A percentile compares a stretch with the other conserved stretches of the same genome.
Evolutionary conservation across 2,329 filamentous ascomycete genomes (phyloP).

Genomic region (Stromatinia cepivora): DNA sequence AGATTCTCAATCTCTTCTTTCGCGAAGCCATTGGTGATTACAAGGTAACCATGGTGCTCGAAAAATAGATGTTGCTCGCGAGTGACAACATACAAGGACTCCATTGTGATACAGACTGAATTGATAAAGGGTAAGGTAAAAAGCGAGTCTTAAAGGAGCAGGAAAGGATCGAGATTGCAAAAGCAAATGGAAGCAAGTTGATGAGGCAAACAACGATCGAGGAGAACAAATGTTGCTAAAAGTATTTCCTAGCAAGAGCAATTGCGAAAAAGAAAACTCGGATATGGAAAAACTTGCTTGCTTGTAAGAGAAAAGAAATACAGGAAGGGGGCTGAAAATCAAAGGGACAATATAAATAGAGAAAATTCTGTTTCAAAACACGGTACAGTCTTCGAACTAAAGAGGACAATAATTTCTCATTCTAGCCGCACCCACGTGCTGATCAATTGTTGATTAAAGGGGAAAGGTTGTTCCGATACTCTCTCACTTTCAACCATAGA

Average conservation of each 20-base stretch:
- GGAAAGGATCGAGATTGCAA: not conserved
- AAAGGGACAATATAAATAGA: not conserved
- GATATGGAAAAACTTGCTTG: not conserved
- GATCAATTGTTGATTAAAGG: not conserved
- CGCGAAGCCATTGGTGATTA: conserved; percentile 36
- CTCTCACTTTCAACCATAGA: not conserved
- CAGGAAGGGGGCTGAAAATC: not conserved
- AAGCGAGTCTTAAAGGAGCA: not conserved
- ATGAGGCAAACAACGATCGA: not conserved
- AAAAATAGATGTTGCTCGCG: conserved; percentile 29
- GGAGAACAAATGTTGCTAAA: not conserved
- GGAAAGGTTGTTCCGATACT: not conserved
- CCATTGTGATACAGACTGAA: not conserved
- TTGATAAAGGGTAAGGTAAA: not conserved
- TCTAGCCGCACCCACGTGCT: not conserved
- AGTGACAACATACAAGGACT: not conserved
- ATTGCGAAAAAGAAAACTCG: not conserved
- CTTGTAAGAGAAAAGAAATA: not conserved
- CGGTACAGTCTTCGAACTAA: not conserved
- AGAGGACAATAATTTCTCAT: not conserved
- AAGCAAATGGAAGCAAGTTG: not conserved
- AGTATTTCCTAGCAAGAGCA: not conserved
- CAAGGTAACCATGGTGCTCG: conserved; percentile 39
- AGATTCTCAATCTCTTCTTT: conserved; percentile 29
- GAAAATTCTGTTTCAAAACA: not conserved